A percentile compares a stretch with the other conserved stretches of the same genome.
These are phyloP conservation scores for Camellia lanceoleosa DNA, from an alignment of 148 eudicot species.

Conservation along the genomic window DNA sequence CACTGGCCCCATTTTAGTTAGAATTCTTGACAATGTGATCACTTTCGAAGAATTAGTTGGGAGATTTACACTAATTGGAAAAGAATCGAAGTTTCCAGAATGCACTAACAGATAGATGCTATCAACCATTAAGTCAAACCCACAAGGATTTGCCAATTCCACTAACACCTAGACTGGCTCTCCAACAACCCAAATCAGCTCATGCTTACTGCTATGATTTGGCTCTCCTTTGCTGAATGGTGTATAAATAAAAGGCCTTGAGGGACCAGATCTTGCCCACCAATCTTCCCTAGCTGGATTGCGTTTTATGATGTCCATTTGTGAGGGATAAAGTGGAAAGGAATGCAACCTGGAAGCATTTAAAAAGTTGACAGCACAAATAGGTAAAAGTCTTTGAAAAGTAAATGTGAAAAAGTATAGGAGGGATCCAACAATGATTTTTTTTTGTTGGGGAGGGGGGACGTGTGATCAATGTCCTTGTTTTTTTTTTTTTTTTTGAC, in stretches of 20 bases:
- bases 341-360: slow-evolving; percentile 70
- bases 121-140: slow-evolving; percentile 78
- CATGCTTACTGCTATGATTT: slow-evolving; percentile 58
- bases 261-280: slow-evolving; percentile 96
- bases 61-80: slow-evolving; percentile 86
- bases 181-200: slow-evolving; percentile 89
- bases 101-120: slow-evolving; percentile 88
- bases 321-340: slow-evolving; percentile 78
- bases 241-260: slow-evolving; percentile 94
- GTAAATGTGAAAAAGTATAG: background rate
- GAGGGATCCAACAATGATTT: too few species aligned
- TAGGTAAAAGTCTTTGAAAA: background rate
- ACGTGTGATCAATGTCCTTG: background rate
- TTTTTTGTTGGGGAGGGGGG: too few species aligned
- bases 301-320: slow-evolving; percentile 87
- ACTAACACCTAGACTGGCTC: slow-evolving; percentile 94
- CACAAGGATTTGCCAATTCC: slow-evolving; percentile 96
- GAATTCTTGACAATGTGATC: slow-evolving; percentile 83
- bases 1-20: slow-evolving; percentile 79
- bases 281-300: slow-evolving; percentile 77
- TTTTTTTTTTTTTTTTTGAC: background rate
- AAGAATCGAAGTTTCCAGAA: slow-evolving; percentile 85
- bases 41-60: slow-evolving; percentile 89
- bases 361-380: background rate
- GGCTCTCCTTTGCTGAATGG: slow-evolving; percentile 94